A percentile compares a stretch with the other conserved stretches of the same genome.
Conservation (phyloP, 108 stramenopile species). For the Skeletonema tropicum region DNA sequence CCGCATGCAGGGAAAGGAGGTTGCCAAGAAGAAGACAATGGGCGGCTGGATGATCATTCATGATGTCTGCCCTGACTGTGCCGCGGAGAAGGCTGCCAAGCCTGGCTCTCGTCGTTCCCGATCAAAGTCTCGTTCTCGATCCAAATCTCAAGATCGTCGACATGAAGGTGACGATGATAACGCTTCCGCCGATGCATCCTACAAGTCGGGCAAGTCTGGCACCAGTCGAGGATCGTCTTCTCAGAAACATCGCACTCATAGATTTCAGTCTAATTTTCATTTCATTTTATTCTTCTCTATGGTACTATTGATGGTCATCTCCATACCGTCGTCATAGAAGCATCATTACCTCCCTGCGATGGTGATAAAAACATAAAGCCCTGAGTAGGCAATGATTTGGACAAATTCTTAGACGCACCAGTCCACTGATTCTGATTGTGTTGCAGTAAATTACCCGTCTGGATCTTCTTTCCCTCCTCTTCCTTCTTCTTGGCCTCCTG, state of each 20-base stretch:
- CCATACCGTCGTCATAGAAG: neutral
- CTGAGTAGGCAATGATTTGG: neutral
- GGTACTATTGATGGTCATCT: neutral
- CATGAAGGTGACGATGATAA: neutral
- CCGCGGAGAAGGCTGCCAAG: conserved; percentile 13
- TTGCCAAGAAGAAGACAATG: conserved; percentile 42
- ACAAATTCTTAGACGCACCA: conserved; percentile 4
- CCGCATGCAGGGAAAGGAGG: conserved; percentile 25
- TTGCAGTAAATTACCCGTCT: conserved; percentile 24
- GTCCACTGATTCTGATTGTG: conserved; percentile 26
- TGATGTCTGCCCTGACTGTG: conserved; percentile 42
- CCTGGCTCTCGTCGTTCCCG: neutral
- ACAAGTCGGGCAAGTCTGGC: conserved; percentile 8
- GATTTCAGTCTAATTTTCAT: too few relatives aligned
- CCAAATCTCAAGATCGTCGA: neutral
- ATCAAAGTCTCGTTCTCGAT: conserved; percentile 2
- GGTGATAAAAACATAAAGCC: conserved; percentile 7
- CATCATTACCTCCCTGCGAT: neutral
- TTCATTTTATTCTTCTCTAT: too few relatives aligned
- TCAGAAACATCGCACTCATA: conserved; percentile 22
- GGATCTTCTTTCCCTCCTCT: conserved; percentile 18
- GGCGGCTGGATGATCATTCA: conserved; percentile 46
- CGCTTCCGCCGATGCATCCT: neutral
- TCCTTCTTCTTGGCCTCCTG: conserved; percentile 12
- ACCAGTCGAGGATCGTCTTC: conserved; percentile 14